Conservation (phyloP, 306 rosid species). For the Sechiopsis laciniata region DNA sequence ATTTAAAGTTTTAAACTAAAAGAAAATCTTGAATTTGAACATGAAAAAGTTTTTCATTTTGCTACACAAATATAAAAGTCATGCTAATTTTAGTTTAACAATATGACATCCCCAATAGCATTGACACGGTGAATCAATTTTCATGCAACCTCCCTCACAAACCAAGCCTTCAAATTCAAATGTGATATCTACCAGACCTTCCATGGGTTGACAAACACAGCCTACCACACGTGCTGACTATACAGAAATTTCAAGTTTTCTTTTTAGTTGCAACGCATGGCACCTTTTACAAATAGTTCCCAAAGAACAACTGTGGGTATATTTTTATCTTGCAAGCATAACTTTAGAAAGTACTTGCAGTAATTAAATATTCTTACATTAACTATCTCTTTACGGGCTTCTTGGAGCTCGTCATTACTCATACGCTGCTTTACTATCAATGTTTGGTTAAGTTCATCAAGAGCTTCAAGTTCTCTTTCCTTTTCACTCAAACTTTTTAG, state of each 20-base stretch:
- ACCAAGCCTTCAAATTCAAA: no score
- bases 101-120: conserved; percentile 2
- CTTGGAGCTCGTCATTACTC: conserved; percentile 92
- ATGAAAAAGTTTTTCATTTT: not conserved
- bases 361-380: conserved; percentile 44
- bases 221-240: not conserved
- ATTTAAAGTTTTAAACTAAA: not conserved
- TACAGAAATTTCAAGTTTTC: conserved; percentile 1
- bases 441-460: conserved; percentile 66
- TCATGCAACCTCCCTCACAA: not conserved
- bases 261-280: not conserved
- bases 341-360: conserved; percentile 2
- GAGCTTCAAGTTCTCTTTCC: conserved; percentile 57
- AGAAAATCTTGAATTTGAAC: not conserved
- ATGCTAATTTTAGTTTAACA: conserved; percentile 6
- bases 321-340: not conserved
- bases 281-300: not conserved
- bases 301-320: not conserved
- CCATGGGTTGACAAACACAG: not conserved
- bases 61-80: not conserved
- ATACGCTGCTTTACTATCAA: conserved; percentile 71
- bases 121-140: conserved; percentile 7
- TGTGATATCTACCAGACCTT: not conserved
- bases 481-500: conserved; percentile 67
- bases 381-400: conserved; percentile 79